Evolutionary conservation across 2,329 filamentous ascomycete species (phyloP), one percentile per base, ranked within the genome.

Genomic region (Botryotinia calthae): DNA sequence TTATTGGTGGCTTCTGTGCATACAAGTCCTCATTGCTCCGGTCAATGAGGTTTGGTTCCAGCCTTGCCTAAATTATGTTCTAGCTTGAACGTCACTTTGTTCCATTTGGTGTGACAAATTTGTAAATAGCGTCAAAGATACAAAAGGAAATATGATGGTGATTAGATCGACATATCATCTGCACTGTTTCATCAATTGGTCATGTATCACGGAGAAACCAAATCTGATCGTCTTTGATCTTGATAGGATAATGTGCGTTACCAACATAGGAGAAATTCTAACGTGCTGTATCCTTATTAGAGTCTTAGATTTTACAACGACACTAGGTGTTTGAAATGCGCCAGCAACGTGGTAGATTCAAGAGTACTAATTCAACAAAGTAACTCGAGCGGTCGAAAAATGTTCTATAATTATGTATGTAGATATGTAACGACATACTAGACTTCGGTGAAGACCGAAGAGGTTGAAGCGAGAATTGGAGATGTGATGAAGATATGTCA

Each of bases 401-500:
- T 46, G 22, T 61, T 44, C 28, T n/a, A n/a, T 40, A n/a, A 20
- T 8, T 70, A 61, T 25, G 25, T 46, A 12, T 25, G 20, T 42
- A 42, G 37, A 42, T 14, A 18, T 20, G 54, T 56, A 31, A 42
- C n/a, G 37, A 14, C n/a, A 37, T 56, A 56, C 37, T 31, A 67
- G 37, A 28, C n/a, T 40, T 46, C 37, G 67, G 54, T 37, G 37
- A 61, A 44, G 25, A 46, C 67, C 67, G 54, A 69, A 31, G 22
- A 34, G 9, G 28, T n/a, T 25, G 54, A 46, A 34, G 28, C 42
- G 20, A 70, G 37, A 70, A 59, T 46, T 22, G 31, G 28, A 61
- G 9, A 69, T 70, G 28, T 70, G 67, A 70, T 28, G n/a, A 42
- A 28, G 40, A 67, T 12, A 67, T 42, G 48, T 56, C 65, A 42